Percentiles rank a stretch among this genome's conserved stretches.
phyloP scores from a whole-genome alignment of 306 rosid species.

The Glycyrrhiza uralensis region DNA sequence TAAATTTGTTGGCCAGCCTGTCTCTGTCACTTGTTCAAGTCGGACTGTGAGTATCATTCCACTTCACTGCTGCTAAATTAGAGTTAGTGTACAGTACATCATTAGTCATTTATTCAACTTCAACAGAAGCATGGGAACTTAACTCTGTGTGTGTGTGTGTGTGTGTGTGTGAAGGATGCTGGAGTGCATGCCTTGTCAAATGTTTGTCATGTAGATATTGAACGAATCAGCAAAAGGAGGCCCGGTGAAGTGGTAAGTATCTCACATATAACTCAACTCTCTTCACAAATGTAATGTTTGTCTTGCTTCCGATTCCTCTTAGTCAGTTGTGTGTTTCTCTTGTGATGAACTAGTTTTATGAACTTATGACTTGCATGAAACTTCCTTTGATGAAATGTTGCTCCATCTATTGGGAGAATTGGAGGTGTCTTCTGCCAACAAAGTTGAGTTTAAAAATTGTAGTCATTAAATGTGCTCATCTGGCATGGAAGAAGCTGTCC shows the following conservation, averaged over 20 bases:
- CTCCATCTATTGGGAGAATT: background rate
- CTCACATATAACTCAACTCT: background rate
- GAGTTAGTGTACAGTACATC: background rate
- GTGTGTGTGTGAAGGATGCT: slow-evolving; percentile 72
- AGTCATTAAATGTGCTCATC: background rate
- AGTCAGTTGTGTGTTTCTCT: background rate
- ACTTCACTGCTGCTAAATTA: background rate
- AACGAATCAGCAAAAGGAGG: slow-evolving; percentile 88
- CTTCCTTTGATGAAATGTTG: background rate
- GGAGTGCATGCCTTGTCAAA: slow-evolving; percentile 97
- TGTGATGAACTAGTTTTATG: background rate
- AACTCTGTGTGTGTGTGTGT: no score
- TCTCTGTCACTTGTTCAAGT: slow-evolving; percentile 75
- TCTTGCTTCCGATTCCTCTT: background rate
- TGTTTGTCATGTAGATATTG: slow-evolving; percentile 84
- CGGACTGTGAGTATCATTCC: slow-evolving; percentile 65
- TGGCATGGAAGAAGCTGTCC: background rate
- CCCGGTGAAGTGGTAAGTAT: slow-evolving; percentile 82
- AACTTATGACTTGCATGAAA: background rate
- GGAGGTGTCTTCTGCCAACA: no score
- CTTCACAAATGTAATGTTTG: background rate
- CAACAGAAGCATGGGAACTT: background rate
- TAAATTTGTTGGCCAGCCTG: slow-evolving; percentile 82
- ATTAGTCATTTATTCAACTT: background rate
- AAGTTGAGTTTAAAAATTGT: background rate